Percentiles rank a stretch among this genome's conserved stretches.
phyloP scores from a whole-genome alignment of 441 rosid species.

The Manihot esculenta region DNA sequence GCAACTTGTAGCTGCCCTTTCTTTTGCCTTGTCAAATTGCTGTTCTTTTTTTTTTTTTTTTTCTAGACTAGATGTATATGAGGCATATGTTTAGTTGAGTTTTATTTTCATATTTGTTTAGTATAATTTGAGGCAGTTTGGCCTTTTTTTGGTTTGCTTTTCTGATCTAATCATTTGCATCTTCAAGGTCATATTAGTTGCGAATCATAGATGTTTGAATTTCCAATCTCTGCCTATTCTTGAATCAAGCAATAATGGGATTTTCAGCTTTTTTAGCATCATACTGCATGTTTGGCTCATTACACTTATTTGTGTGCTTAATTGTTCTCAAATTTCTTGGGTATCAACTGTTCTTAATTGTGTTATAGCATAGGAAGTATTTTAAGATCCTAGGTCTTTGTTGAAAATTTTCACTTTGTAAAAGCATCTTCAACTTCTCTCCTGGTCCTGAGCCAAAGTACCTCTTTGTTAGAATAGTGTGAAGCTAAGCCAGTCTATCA shows the following conservation, averaged over 20 bases:
- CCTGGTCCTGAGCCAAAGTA: neutral
- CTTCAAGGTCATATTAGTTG: neutral
- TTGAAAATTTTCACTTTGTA: neutral
- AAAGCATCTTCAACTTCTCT: neutral
- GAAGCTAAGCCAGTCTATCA: neutral
- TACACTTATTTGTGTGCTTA: neutral
- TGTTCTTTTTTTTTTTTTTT: neutral
- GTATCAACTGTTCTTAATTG: neutral
- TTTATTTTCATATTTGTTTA: neutral
- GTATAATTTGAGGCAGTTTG: neutral
- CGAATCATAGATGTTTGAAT: neutral
- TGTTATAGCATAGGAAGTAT: neutral
- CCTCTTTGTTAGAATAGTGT: neutral
- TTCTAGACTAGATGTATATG: no score
- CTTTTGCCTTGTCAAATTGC: neutral
- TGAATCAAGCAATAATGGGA: neutral
- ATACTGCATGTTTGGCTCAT: neutral
- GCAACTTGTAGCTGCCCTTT: neutral
- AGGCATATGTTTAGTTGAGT: neutral
- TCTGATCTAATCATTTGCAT: neutral
- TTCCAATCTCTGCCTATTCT: neutral
- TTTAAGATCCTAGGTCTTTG: neutral
- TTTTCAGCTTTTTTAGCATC: neutral
- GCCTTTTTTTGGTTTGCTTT: neutral
- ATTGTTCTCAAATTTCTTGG: neutral